Conservation (phyloP, 176 grass and related monocot genomes). For the Triticum timopheevii region DNA sequence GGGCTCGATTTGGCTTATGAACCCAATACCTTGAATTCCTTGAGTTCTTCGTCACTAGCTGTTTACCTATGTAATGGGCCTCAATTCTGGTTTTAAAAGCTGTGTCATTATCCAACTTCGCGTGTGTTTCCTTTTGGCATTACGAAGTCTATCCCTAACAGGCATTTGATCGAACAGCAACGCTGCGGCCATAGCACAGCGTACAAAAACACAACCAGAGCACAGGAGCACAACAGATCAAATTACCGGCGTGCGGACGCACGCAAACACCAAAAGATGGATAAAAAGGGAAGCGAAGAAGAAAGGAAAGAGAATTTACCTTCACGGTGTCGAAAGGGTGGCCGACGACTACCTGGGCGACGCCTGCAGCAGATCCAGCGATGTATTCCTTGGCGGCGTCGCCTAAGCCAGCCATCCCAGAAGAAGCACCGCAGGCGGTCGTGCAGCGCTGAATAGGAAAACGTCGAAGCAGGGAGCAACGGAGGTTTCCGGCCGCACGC, state of each 20-base stretch:
- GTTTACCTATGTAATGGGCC: neutral
- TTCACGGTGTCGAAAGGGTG: slow-evolving; percentile 86
- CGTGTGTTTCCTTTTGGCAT: neutral
- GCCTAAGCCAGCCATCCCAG: slow-evolving; percentile 33
- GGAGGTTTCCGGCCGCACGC: neutral
- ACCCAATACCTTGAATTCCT: neutral
- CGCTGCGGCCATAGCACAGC: neutral
- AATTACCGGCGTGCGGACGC: neutral
- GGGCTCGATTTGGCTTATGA: neutral
- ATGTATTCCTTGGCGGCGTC: slow-evolving; percentile 61
- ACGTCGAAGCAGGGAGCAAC: neutral
- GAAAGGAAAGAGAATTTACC: slow-evolving; percentile 24
- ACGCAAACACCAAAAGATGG: neutral
- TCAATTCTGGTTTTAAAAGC: neutral
- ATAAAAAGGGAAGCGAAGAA: neutral
- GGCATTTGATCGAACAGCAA: slow-evolving; percentile 22
- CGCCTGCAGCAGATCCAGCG: slow-evolving; percentile 54
- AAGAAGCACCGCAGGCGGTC: neutral
- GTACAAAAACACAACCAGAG: neutral
- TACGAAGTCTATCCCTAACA: neutral
- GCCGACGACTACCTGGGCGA: slow-evolving; percentile 62
- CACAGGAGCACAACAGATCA: neutral
- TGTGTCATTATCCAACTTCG: neutral
- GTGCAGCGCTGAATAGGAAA: neutral
- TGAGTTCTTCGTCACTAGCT: neutral